Evolutionary conservation across 306 rosid species (phyloP).

Genomic region (Malus fusca): DNA sequence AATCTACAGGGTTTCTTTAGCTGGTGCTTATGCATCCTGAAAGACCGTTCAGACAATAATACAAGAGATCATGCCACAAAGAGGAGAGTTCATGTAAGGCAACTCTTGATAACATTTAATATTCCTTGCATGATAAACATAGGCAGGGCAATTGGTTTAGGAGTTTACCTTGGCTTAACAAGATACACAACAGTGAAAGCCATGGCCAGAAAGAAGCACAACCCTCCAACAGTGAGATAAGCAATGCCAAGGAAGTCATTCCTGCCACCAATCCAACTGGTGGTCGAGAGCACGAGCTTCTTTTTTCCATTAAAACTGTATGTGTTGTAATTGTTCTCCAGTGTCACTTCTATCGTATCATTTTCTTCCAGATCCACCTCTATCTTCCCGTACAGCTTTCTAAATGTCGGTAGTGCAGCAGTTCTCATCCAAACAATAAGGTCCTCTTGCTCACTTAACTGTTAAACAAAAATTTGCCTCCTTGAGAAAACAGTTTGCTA

Average conservation of each 20-base stretch:
- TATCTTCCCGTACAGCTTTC: conserved; percentile 69
- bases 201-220: conserved; percentile 82
- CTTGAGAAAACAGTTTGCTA: conserved; percentile 1
- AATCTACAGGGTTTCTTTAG: background rate
- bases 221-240: conserved; percentile 81
- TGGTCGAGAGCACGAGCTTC: conserved; percentile 68
- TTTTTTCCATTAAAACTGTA: conserved; percentile 70
- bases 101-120: background rate
- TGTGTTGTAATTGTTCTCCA: conserved; percentile 55
- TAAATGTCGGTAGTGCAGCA: conserved; percentile 74
- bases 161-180: conserved; percentile 76
- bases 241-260: conserved; percentile 79
- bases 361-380: conserved; percentile 46
- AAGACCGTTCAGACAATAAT: background rate
- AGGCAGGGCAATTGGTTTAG: background rate
- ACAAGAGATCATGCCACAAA: background rate
- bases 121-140: background rate
- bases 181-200: conserved; percentile 73
- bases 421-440: conserved; percentile 87
- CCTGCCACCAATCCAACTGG: conserved; percentile 81
- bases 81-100: background rate
- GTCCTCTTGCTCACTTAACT: conserved; percentile 69
- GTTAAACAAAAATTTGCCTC: conserved; percentile 30
- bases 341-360: conserved; percentile 31
- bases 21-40: background rate